Percentiles rank a stretch among this genome's conserved stretches.
These are phyloP conservation scores for Strigomonas culicis DNA, from an alignment of 208 protist species.

Conservation along the genomic window DNA sequence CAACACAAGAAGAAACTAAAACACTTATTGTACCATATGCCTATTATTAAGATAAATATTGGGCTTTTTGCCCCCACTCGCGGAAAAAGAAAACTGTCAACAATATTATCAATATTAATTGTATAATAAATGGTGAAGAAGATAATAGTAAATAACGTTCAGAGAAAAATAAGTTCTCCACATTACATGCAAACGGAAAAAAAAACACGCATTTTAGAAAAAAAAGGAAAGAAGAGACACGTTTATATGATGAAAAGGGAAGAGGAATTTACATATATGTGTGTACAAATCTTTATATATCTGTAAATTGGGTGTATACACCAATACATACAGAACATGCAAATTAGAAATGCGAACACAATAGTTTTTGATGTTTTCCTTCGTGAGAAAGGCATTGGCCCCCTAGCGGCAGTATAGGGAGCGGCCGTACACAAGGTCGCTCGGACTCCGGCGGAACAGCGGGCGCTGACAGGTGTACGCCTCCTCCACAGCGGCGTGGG, in stretches of 20 bases:
- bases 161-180: too few species aligned
- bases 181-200: background rate
- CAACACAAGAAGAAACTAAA: background rate
- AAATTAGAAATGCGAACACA: too few species aligned
- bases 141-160: background rate
- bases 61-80: background rate
- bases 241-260: too few species aligned
- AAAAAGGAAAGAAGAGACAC: background rate
- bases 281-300: too few species aligned
- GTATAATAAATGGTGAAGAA: background rate
- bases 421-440: constrained; percentile 3
- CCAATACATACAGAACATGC: too few species aligned
- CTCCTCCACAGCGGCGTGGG: constrained; percentile 9
- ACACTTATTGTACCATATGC: background rate
- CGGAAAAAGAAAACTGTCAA: background rate
- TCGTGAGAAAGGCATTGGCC: too few species aligned
- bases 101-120: background rate
- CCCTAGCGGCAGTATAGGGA: too few species aligned
- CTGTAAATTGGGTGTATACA: too few species aligned
- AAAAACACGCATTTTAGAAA: background rate
- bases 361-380: too few species aligned
- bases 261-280: too few species aligned
- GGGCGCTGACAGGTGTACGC: constrained; percentile 14
- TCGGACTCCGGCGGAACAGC: constrained; percentile 13
- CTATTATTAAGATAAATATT: too few species aligned